phyloP scores from a whole-genome alignment of 73 alveolate species.

The Paramecium octaurelia region DNA sequence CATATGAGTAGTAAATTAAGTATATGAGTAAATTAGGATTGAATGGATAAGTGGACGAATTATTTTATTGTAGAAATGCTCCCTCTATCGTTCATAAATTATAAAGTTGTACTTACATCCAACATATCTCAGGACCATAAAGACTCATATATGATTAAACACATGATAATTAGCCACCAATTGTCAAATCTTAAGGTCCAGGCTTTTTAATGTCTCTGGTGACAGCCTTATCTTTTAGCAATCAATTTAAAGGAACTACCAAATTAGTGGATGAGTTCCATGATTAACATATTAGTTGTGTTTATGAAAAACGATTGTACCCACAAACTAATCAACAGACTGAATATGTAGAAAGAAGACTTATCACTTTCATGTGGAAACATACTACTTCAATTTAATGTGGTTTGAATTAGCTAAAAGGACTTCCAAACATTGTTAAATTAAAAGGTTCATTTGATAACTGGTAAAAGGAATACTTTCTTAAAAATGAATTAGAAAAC shows the following conservation, averaged over 20 bases:
- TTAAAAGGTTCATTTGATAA: constrained; percentile 46
- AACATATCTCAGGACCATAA: neutral
- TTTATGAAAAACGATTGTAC: constrained; percentile 84
- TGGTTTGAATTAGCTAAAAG: neutral
- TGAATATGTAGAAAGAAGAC: neutral
- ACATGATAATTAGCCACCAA: constrained; percentile 93
- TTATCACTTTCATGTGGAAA: neutral
- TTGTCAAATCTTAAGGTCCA: constrained; percentile 71
- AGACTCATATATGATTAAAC: constrained; percentile 87
- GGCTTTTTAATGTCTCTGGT: constrained; percentile 35
- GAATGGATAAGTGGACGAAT: constrained; percentile 88
- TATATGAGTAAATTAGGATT: constrained; percentile 82
- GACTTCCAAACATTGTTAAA: neutral
- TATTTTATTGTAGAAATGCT: constrained; percentile 55
- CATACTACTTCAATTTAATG: neutral
- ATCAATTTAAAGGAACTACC: constrained; percentile 74
- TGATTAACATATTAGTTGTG: constrained; percentile 87
- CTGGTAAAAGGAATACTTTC: neutral
- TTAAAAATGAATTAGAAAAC: neutral
- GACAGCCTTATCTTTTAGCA: neutral
- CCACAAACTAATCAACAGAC: neutral
- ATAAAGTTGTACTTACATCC: neutral
- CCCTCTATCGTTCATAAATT: neutral
- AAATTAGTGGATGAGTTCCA: constrained; percentile 89
- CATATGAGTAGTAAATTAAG: constrained; percentile 80